A percentile compares a stretch with the other conserved stretches of the same genome.
Evolutionary conservation across 768 basidiomycete genomes (phyloP).

Genomic region (Cantharellus anzutake): DNA sequence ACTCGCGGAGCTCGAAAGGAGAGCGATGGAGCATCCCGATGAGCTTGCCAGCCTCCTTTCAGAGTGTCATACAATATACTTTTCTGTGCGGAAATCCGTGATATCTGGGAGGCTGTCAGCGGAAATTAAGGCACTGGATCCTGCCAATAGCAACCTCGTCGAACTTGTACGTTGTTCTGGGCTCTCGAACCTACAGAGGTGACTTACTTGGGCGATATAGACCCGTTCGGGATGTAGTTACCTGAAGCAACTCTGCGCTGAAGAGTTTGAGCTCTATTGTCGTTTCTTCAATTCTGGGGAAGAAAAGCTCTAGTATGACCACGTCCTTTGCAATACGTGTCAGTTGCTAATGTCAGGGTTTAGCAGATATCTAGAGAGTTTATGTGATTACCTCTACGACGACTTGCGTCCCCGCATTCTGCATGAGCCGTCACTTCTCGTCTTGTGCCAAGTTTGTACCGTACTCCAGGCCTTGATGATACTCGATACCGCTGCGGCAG

Average conservation of each 20-base stretch:
- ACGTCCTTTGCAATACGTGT: not conserved
- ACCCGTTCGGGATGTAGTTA: slow-evolving; percentile 85
- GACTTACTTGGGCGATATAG: slow-evolving; percentile 20
- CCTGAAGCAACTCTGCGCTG: slow-evolving; percentile 75
- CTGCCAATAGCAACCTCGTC: slow-evolving; percentile 62
- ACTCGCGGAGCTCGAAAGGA: slow-evolving; percentile 66
- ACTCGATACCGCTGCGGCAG: slow-evolving; percentile 31
- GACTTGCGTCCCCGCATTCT: slow-evolving; percentile 89
- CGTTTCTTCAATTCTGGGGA: slow-evolving; percentile 80
- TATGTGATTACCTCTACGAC: slow-evolving; percentile 91
- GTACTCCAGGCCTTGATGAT: slow-evolving; percentile 94
- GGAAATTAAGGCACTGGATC: slow-evolving; percentile 72
- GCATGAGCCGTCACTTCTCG: slow-evolving; percentile 74
- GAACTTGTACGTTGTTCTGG: slow-evolving; percentile 41
- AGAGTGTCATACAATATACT: slow-evolving; percentile 80
- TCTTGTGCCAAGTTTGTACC: slow-evolving; percentile 88
- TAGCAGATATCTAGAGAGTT: slow-evolving; percentile 73
- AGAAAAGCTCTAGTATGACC: slow-evolving; percentile 43
- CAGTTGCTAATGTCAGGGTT: not conserved
- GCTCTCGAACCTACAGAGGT: not conserved
- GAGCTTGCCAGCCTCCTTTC: slow-evolving; percentile 60
- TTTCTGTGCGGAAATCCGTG: slow-evolving; percentile 49
- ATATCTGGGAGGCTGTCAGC: slow-evolving; percentile 54
- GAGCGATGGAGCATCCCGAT: slow-evolving; percentile 58
- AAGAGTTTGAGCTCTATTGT: slow-evolving; percentile 74